Evolutionary conservation across 441 rosid genomes (phyloP).

Genomic region (Mallotus repandus): DNA sequence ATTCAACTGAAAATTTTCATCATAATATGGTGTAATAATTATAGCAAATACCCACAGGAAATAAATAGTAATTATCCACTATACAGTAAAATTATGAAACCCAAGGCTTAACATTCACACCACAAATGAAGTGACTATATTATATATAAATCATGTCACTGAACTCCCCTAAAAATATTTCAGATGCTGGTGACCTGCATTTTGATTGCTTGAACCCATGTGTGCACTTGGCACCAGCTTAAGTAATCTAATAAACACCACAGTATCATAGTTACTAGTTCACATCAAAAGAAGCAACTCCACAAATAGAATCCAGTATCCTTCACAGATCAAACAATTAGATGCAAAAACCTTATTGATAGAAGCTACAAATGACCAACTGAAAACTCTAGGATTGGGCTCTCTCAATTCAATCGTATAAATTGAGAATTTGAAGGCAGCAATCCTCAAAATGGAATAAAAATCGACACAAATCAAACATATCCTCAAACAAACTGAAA

Average conservation of each 20-base stretch:
- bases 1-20: no score
- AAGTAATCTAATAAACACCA: neutral
- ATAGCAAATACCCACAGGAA: no score
- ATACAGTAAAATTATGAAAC: no score
- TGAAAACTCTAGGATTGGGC: neutral
- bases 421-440: neutral
- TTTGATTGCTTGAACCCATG: neutral
- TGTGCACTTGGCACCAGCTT: no score
- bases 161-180: neutral
- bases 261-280: slow-evolving; percentile 2
- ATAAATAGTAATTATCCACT: no score
- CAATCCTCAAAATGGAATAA: neutral
- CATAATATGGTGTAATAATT: no score
- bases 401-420: neutral
- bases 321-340: neutral
- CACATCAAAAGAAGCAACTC: slow-evolving; percentile 1
- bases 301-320: neutral
- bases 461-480: neutral
- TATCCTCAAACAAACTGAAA: neutral
- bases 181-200: neutral
- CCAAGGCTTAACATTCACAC: no score
- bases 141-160: neutral
- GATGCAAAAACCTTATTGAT: neutral
- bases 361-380: neutral
- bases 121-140: neutral